Base-by-base conservation (phyloP, 305 asterid genomes). In the Fraxinus latifolia region DNA sequence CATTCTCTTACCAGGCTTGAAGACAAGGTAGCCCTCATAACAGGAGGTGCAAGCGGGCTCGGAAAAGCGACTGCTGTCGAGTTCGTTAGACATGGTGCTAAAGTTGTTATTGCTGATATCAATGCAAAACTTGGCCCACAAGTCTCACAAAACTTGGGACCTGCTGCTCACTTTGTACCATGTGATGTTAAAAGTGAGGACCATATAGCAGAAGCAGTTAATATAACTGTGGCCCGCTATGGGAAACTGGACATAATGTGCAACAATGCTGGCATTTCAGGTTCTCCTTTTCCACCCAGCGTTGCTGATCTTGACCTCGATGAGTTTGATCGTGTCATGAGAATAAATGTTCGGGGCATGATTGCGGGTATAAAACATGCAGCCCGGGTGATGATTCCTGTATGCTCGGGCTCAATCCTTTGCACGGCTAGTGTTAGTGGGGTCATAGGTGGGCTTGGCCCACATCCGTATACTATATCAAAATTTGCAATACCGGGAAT, bases 31-130 rank as follows among this genome's bases (percentile, higher is more conserved):
- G 93, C 91, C 34, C 81, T 91, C 3, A 80, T 89, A 47, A 91
- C 94, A 0, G 94, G 93, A 19, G 94, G 86, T 2, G 92, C 94
- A 2, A 89, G 92, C 73, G 94, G 94, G 29, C 86, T 91, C 0
- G 94, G 94, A 0, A 87, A 88, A 77, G 88, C 87, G 7, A 74
- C 92, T 0, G 93, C 86, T 1, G 82, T 77, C 34, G 34, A 84
- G 12, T 91, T 91, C 71, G 84, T 77, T n/a, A 83, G 74, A 33
- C 83, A 90, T 5, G 95, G 95, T 0, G 91, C 93, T 7, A 83
- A 7, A 5, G 91, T 91, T 7, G 87, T 91, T 4, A 82, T 81
- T 11, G 90, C 90, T 0, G 94, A 90, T 14, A 83, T 86, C 34
- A 87, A 88, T 33, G 50, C 86, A 72, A 76, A 87, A 17, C 71